Evolutionary conservation across 768 basidiomycete genomes (phyloP).

Genomic region (Nidula microcarpa): DNA sequence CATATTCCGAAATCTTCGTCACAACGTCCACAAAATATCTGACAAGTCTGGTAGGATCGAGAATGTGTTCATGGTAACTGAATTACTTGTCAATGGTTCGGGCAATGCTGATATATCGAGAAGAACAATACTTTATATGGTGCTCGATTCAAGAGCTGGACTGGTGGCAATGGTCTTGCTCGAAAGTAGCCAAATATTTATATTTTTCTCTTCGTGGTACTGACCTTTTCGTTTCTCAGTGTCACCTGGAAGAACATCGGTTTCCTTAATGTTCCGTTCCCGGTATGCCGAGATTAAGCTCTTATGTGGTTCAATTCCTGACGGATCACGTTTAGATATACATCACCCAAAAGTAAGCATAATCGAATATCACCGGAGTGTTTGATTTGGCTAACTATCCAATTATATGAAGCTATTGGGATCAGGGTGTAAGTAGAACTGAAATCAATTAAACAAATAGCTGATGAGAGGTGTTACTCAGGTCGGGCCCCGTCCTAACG

Average conservation of each 20-base stretch:
- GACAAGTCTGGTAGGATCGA: conserved; percentile 29
- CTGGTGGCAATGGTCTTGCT: conserved; percentile 56
- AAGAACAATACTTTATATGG: conserved; percentile 52
- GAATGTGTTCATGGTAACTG: conserved; percentile 37
- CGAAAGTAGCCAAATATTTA: conserved; percentile 36
- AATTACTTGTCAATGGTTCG: not conserved
- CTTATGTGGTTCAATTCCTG: too few relatives aligned
- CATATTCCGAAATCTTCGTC: conserved; percentile 1
- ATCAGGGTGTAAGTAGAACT: conserved; percentile 40
- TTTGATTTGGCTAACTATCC: not conserved
- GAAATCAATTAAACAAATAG: too few relatives aligned
- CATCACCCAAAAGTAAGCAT: conserved; percentile 57
- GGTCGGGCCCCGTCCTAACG: conserved; percentile 41
- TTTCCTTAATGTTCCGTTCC: conserved; percentile 51
- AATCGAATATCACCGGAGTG: not conserved
- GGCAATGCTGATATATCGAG: not conserved
- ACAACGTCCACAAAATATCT: not conserved
- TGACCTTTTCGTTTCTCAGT: conserved; percentile 18
- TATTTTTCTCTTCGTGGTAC: too few relatives aligned
- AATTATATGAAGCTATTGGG: conserved; percentile 48
- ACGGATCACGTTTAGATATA: conserved; percentile 39
- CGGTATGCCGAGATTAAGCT: conserved; percentile 28
- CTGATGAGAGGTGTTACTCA: conserved; percentile 2
- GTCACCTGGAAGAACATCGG: conserved; percentile 57
- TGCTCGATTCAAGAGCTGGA: conserved; percentile 70